phyloP scores from a whole-genome alignment of 164 flowering plant species.

The Malania oleifera region DNA sequence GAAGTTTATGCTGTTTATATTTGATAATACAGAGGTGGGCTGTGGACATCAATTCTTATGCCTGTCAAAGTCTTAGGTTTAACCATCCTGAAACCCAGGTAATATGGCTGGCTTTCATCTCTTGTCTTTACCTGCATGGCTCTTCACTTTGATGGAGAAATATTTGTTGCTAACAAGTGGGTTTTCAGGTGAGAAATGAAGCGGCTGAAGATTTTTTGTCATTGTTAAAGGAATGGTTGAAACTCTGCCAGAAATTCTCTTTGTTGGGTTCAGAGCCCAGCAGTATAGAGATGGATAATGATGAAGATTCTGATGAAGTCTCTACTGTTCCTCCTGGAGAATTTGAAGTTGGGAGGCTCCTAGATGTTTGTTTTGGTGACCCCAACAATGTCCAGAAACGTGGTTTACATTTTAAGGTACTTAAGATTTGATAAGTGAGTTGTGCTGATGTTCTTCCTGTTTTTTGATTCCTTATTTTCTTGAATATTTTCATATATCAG shows the following conservation, averaged over 20 bases:
- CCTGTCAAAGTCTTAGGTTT: slow-evolving; percentile 55
- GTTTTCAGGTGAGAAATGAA: slow-evolving; percentile 86
- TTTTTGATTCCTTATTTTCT: too few relatives aligned
- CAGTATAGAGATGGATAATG: slow-evolving; percentile 14
- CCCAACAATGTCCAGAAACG: slow-evolving; percentile 29
- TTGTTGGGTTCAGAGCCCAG: slow-evolving; percentile 15
- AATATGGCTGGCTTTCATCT: background rate
- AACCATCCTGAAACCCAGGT: slow-evolving; percentile 90
- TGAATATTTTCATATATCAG: too few relatives aligned
- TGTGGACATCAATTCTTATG: slow-evolving; percentile 65
- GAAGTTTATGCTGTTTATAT: background rate
- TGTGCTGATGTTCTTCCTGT: background rate
- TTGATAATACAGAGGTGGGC: slow-evolving; percentile 70
- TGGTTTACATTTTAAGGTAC: slow-evolving; percentile 63
- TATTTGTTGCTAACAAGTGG: too few relatives aligned
- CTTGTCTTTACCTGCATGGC: too few relatives aligned
- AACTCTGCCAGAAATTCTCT: slow-evolving; percentile 38
- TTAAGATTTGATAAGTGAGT: background rate
- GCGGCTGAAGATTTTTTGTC: slow-evolving; percentile 56
- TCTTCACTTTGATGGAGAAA: too few relatives aligned
- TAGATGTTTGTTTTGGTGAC: slow-evolving; percentile 61
- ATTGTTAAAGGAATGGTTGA: slow-evolving; percentile 62
- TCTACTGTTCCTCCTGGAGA: slow-evolving; percentile 18
- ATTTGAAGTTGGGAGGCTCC: slow-evolving; percentile 59
- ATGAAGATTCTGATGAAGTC: background rate